Evolutionary conservation across 257 asterid genomes (phyloP), one percentile per base, ranked within the genome.

Genomic region (Gentiana dahurica): DNA sequence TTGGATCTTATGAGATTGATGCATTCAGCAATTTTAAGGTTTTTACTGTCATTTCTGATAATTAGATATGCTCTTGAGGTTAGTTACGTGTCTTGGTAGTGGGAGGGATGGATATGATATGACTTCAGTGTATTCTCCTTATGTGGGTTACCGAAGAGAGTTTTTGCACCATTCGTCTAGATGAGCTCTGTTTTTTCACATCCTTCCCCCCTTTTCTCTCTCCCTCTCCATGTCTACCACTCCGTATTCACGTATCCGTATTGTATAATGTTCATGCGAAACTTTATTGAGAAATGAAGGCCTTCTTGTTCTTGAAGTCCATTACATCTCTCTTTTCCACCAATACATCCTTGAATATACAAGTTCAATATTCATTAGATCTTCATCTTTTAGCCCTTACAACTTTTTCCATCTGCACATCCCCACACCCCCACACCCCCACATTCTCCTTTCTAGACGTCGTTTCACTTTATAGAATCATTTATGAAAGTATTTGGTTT

Each of bases 21-120:
- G 62, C 74, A 33, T 63, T 56, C 61, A 78, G 72, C 73, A 68
- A 71, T 63, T 59, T 62, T 60, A 82, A 79, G 97, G 97, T 89
- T 77, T 77, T 58, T 63, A 50, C 50, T 10, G 3, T 35, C 48
- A 24, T 52, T 41, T 48, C 36, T 32, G 48, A 41, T 59, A 51
- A 51, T 72, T 60, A 56, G 63, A 51, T 51, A 2, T 33, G 43
- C 41, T 48, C 46, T 48, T 54, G 34, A 15, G 43, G 35, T 12
- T 37, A 49, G 61, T 33, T 15, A 0, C 24, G 5, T 8, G 8
- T 54, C 56, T 46, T 55, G 36, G 1, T 6, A 49, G 48, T 33
- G 3, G 49, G 36, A 41, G 8, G 48, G 65, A 37, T 10, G 58
- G 24, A 15, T 7, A 15, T 41, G 24, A 15, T 15, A 15, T 15